Evolutionary conservation across 2,329 filamentous ascomycete species (phyloP).

Genomic region (Pleomassaria siparia): DNA sequence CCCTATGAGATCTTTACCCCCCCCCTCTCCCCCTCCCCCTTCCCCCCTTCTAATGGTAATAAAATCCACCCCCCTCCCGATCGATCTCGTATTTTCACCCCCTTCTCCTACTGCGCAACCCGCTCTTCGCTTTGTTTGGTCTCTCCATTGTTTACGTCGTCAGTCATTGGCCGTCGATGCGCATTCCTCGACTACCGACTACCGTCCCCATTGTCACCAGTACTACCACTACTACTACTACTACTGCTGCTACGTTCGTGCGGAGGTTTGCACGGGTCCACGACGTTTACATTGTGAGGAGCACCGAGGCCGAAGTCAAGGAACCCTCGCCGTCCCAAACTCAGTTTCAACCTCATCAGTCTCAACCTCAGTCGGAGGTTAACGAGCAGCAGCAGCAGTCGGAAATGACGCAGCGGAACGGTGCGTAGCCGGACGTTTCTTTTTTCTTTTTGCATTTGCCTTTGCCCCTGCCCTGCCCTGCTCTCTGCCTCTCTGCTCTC

Average conservation of each 20-base stretch:
- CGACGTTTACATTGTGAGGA: not conserved
- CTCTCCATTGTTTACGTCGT: too few relatives aligned
- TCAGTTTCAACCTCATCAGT: not conserved
- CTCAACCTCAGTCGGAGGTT: too few relatives aligned
- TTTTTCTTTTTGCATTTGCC: conserved; percentile 1
- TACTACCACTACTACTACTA: not conserved
- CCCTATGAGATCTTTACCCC: not conserved
- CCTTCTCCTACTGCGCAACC: not conserved
- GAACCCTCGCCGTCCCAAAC: too few relatives aligned
- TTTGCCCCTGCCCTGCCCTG: not conserved
- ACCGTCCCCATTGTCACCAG: too few relatives aligned
- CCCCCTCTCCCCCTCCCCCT: not conserved
- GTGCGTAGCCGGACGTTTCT: conserved; percentile 14
- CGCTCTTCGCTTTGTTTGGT: too few relatives aligned
- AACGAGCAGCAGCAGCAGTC: not conserved
- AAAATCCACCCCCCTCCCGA: too few relatives aligned
- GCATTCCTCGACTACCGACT: too few relatives aligned
- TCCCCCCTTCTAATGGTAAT: not conserved
- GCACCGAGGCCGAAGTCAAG: too few relatives aligned
- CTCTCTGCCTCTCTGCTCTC: not conserved
- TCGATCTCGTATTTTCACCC: not conserved
- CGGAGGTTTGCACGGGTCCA: not conserved
- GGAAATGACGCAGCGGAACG: conserved; percentile 20
- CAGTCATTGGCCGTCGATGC: too few relatives aligned
- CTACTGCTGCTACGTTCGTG: not conserved